These are phyloP conservation scores for Botrytis fragariae DNA, from an alignment of 2,329 filamentous ascomycete species.

Conservation along the genomic window DNA sequence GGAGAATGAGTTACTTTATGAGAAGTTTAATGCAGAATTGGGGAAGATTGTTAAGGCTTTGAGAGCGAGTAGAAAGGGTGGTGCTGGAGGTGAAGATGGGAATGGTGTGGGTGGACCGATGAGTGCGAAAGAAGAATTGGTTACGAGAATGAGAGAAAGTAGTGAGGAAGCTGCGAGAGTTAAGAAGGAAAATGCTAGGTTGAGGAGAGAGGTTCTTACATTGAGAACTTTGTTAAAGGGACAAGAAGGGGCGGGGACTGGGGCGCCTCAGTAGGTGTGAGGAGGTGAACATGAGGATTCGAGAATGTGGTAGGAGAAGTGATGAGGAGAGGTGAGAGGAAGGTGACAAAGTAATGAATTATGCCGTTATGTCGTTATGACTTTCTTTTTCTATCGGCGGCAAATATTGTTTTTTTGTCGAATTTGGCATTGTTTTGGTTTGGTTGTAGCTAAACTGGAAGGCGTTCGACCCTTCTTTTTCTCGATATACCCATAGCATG, in stretches of 20 bases:
- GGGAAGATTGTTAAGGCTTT: conserved; percentile 77
- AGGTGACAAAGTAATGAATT: conserved; percentile 13
- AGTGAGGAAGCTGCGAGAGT: conserved; percentile 74
- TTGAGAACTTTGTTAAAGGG: conserved; percentile 32
- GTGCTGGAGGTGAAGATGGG: neutral
- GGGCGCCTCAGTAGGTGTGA: neutral
- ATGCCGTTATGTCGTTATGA: conserved; percentile 16
- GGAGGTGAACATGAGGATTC: neutral
- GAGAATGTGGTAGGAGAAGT: neutral
- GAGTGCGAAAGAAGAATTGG: conserved; percentile 76
- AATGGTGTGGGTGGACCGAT: conserved; percentile 51
- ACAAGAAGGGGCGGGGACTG: conserved; percentile 19
- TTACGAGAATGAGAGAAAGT: conserved; percentile 66
- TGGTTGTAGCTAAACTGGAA: neutral
- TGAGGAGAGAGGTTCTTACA: conserved; percentile 74
- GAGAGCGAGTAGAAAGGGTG: conserved; percentile 45
- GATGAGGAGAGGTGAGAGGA: neutral
- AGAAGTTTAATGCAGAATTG: conserved; percentile 88
- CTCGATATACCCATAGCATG: neutral
- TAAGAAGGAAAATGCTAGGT: conserved; percentile 80
- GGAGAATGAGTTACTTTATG: conserved; percentile 91
- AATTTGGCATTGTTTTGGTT: neutral
- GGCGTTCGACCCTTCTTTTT: conserved; percentile 3
- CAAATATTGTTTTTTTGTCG: neutral
- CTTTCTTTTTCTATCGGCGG: conserved; percentile 6